A percentile compares a stretch with the other conserved stretches of the same genome.
phyloP scores from a whole-genome alignment of 805 yeast species.

The Ogataea pilisensis region DNA sequence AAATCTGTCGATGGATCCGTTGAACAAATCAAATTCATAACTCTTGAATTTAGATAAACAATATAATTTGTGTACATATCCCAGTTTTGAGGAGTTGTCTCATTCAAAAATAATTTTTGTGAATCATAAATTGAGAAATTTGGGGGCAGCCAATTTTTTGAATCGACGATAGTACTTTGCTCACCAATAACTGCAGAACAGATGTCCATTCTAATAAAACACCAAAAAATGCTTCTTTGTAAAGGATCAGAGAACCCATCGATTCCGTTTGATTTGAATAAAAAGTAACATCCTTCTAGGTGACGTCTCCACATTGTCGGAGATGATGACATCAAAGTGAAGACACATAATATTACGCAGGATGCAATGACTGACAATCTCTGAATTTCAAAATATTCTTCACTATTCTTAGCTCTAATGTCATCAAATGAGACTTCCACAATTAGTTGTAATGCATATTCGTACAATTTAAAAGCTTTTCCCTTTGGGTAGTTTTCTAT shows the following conservation, averaged over 20 bases:
- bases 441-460: conserved; percentile 31
- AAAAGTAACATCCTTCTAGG: conserved; percentile 37
- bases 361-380: conserved; percentile 29
- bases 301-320: conserved; percentile 40
- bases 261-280: conserved; percentile 34
- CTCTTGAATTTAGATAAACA: conserved; percentile 35
- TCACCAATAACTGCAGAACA: conserved; percentile 38
- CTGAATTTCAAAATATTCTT: no score
- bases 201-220: conserved; percentile 40
- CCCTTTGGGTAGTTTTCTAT: conserved; percentile 15
- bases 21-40: conserved; percentile 31
- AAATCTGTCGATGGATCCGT: conserved; percentile 26
- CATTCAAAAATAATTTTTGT: conserved; percentile 19
- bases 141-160: conserved; percentile 35
- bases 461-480: conserved; percentile 29
- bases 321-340: conserved; percentile 41
- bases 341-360: conserved; percentile 39
- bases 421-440: no score
- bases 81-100: conserved; percentile 19
- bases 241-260: conserved; percentile 32
- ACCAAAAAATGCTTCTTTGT: conserved; percentile 39
- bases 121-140: no score
- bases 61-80: conserved; percentile 37
- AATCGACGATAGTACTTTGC: conserved; percentile 32
- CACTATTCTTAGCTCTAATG: conserved; percentile 13